phyloP scores from a whole-genome alignment of 768 basidiomycete genomes.

The Thelephora ganbajun region DNA sequence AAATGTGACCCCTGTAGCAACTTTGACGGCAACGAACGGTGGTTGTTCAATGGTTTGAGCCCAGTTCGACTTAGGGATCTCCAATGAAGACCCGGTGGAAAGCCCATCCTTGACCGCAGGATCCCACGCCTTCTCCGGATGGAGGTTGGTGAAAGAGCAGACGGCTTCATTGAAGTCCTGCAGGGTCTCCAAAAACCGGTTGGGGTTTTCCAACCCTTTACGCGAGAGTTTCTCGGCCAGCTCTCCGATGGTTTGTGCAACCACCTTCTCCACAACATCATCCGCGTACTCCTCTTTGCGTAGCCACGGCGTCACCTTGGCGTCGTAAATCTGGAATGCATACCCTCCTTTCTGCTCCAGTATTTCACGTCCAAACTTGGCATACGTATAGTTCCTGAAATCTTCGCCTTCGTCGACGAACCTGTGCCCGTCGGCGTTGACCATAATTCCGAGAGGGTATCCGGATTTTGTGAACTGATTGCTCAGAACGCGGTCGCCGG shows the following conservation, averaged over 20 bases:
- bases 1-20: slow-evolving; percentile 59
- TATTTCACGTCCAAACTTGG: slow-evolving; percentile 49
- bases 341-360: slow-evolving; percentile 41
- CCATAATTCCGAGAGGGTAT: slow-evolving; percentile 59
- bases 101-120: slow-evolving; percentile 51
- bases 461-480: slow-evolving; percentile 68
- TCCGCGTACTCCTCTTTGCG: slow-evolving; percentile 57
- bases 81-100: slow-evolving; percentile 34
- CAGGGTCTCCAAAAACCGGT: slow-evolving; percentile 31
- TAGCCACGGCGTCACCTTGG: slow-evolving; percentile 26
- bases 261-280: slow-evolving; percentile 40
- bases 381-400: slow-evolving; percentile 62
- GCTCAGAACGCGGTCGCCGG: slow-evolving; percentile 42
- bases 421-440: slow-evolving; percentile 39
- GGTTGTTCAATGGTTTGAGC: slow-evolving; percentile 37
- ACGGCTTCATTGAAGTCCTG: slow-evolving; percentile 37
- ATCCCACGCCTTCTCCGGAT: slow-evolving; percentile 32
- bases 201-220: slow-evolving; percentile 31
- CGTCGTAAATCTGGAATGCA: slow-evolving; percentile 58
- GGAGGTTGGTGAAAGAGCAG: slow-evolving; percentile 20
- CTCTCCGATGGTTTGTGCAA: slow-evolving; percentile 30
- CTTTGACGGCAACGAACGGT: slow-evolving; percentile 53
- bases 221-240: slow-evolving; percentile 32
- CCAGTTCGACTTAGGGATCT: slow-evolving; percentile 54
- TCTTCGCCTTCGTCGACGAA: slow-evolving; percentile 66